A percentile compares a stretch with the other conserved stretches of the same genome.
These are phyloP conservation scores for Apiotrichum porosum DNA, from an alignment of 1,284 basidiomycete species.

Conservation along the genomic window DNA sequence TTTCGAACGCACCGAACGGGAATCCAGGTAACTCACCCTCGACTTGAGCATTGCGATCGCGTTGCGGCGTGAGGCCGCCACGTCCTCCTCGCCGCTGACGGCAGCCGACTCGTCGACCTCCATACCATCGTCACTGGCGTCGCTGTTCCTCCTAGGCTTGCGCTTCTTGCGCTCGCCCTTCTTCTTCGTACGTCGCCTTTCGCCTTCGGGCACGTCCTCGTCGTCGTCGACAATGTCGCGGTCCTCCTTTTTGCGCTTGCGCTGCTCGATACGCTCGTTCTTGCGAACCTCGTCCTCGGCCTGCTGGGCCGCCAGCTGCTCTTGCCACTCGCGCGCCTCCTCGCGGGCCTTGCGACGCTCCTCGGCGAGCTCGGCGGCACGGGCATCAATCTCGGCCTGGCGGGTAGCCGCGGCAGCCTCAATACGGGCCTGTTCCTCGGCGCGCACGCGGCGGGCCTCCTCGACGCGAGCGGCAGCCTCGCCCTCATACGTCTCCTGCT, in stretches of 20 bases:
- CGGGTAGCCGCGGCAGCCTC: constrained; percentile 40
- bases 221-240: constrained; percentile 28
- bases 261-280: constrained; percentile 34
- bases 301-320: constrained; percentile 44
- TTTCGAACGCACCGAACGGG: no score
- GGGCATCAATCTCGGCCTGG: constrained; percentile 50
- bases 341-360: constrained; percentile 69
- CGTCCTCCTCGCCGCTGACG: constrained; percentile 18
- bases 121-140: constrained; percentile 25
- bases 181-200: constrained; percentile 19
- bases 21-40: constrained; percentile 14
- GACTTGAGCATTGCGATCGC: constrained; percentile 31
- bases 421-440: constrained; percentile 45
- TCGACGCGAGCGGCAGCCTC: constrained; percentile 69
- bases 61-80: constrained; percentile 15
- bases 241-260: constrained; percentile 40
- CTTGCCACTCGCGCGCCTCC: constrained; percentile 59
- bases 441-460: constrained; percentile 56
- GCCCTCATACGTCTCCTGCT: constrained; percentile 69
- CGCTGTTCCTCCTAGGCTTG: constrained; percentile 31
- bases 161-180: constrained; percentile 21
- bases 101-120: constrained; percentile 21
- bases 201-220: constrained; percentile 28
- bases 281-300: constrained; percentile 48
- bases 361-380: constrained; percentile 67